A percentile compares a stretch with the other conserved stretches of the same genome.
phyloP scores from a whole-genome alignment of 805 yeast species.

The Scheffersomyces ergatensis region DNA sequence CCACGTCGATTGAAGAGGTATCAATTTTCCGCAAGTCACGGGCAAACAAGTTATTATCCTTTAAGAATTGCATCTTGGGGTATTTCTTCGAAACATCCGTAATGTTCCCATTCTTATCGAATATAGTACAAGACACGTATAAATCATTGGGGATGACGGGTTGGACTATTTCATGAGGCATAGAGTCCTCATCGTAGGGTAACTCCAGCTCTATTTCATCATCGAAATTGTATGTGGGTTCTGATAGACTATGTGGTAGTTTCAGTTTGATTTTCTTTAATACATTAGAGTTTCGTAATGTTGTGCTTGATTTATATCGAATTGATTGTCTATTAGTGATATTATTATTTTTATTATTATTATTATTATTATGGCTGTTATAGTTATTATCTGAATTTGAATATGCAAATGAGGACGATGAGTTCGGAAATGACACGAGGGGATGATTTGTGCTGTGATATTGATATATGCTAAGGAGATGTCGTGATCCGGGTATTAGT shows the following conservation, averaged over 20 bases:
- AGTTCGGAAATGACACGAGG: too few relatives aligned
- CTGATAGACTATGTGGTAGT: neutral
- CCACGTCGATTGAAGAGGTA: conserved; percentile 69
- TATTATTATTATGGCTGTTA: too few relatives aligned
- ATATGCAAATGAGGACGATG: too few relatives aligned
- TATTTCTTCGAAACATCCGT: conserved; percentile 68
- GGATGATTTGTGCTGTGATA: too few relatives aligned
- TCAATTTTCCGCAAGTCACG: conserved; percentile 87
- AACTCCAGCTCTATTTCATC: neutral
- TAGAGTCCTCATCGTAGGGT: neutral
- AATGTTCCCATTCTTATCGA: conserved; percentile 68
- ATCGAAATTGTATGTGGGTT: neutral
- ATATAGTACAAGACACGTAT: conserved; percentile 75
- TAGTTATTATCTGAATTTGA: too few relatives aligned
- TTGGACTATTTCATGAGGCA: conserved; percentile 15
- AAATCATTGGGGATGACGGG: conserved; percentile 49
- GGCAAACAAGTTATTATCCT: conserved; percentile 73
- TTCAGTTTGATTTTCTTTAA: neutral
- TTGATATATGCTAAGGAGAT: too few relatives aligned
- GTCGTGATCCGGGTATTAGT: too few relatives aligned
- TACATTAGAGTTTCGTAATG: neutral
- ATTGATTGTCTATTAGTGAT: too few relatives aligned
- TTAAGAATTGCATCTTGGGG: conserved; percentile 69
- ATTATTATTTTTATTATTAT: too few relatives aligned
- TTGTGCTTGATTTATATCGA: neutral